These are phyloP conservation scores for Rhizopogon vesiculosus DNA, from an alignment of 768 basidiomycete species.

Conservation along the genomic window DNA sequence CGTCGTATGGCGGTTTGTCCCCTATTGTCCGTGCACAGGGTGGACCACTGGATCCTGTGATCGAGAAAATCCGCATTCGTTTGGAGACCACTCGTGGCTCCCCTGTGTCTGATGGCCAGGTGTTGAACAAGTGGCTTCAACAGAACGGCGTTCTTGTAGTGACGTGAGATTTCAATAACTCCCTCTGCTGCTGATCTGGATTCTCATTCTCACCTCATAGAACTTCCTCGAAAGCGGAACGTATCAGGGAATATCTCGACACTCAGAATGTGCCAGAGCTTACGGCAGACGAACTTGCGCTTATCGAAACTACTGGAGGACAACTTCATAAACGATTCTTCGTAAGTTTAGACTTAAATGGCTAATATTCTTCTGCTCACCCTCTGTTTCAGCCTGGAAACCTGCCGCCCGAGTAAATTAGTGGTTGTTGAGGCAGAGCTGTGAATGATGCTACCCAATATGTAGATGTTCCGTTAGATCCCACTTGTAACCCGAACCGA, in stretches of 20 bases:
- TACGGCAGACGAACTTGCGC: slow-evolving; percentile 17
- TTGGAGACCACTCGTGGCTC: slow-evolving; percentile 19
- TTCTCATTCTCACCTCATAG: slow-evolving; percentile 12
- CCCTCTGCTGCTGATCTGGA: neutral
- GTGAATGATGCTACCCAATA: neutral
- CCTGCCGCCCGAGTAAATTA: slow-evolving; percentile 17
- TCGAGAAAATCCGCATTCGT: slow-evolving; percentile 29
- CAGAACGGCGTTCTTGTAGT: slow-evolving; percentile 27
- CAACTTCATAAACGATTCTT: slow-evolving; percentile 19
- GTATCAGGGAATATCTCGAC: slow-evolving; percentile 29
- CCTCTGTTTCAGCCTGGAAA: slow-evolving; percentile 4
- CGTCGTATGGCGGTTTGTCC: slow-evolving; percentile 36
- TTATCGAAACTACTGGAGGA: slow-evolving; percentile 22
- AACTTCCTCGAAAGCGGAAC: slow-evolving; percentile 28
- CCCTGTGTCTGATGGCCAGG: slow-evolving; percentile 23
- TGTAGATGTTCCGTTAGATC: neutral
- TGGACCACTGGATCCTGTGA: slow-evolving; percentile 35
- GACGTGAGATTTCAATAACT: slow-evolving; percentile 17
- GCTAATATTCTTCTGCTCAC: neutral
- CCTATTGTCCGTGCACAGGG: slow-evolving; percentile 31
- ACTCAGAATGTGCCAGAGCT: slow-evolving; percentile 24
- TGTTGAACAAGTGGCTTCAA: slow-evolving; percentile 24
- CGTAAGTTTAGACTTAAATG: slow-evolving; percentile 12
- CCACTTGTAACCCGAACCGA: neutral
- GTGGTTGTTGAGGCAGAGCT: neutral